Evolutionary conservation across 2,329 filamentous ascomycete genomes (phyloP).

Genomic region (Aquanectria penicillioides): DNA sequence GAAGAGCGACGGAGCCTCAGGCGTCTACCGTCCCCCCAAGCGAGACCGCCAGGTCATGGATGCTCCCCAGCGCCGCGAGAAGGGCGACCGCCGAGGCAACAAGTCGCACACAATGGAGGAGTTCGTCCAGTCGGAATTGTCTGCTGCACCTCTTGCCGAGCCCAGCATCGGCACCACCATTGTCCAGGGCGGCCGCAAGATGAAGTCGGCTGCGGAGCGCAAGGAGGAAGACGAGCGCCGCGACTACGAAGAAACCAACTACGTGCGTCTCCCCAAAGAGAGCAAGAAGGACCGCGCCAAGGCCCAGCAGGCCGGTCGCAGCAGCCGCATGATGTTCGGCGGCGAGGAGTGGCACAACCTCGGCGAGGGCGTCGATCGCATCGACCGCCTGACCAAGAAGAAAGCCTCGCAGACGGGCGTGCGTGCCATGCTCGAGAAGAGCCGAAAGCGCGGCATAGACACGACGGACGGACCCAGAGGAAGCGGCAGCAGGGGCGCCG

Average conservation of each 20-base stretch:
- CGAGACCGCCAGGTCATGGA: conserved; percentile 90
- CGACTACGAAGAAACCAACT: conserved; percentile 93
- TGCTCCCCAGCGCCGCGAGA: conserved; percentile 69
- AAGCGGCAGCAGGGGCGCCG: conserved; percentile 65
- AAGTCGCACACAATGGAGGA: conserved; percentile 92
- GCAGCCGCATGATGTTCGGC: conserved; percentile 75
- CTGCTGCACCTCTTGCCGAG: conserved; percentile 80
- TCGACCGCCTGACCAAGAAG: conserved; percentile 81
- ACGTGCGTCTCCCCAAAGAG: conserved; percentile 84
- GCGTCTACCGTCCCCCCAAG: conserved; percentile 88
- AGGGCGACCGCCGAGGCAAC: conserved; percentile 68
- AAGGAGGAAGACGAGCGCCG: conserved; percentile 80
- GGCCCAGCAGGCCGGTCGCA: conserved; percentile 59
- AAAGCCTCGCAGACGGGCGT: conserved; percentile 68
- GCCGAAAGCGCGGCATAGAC: conserved; percentile 81
- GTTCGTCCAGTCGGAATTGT: conserved; percentile 87
- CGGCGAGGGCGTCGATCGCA: conserved; percentile 86
- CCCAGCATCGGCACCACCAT: conserved; percentile 95
- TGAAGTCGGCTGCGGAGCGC: conserved; percentile 80
- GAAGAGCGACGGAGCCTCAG: conserved; percentile 58
- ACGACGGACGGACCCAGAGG: conserved; percentile 74
- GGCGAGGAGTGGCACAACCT: conserved; percentile 94
- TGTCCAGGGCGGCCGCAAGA: conserved; percentile 77
- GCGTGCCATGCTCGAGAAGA: conserved; percentile 78
- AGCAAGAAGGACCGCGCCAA: conserved; percentile 86